phyloP scores from a whole-genome alignment of 345 rosid species.

The Salix brachista region DNA sequence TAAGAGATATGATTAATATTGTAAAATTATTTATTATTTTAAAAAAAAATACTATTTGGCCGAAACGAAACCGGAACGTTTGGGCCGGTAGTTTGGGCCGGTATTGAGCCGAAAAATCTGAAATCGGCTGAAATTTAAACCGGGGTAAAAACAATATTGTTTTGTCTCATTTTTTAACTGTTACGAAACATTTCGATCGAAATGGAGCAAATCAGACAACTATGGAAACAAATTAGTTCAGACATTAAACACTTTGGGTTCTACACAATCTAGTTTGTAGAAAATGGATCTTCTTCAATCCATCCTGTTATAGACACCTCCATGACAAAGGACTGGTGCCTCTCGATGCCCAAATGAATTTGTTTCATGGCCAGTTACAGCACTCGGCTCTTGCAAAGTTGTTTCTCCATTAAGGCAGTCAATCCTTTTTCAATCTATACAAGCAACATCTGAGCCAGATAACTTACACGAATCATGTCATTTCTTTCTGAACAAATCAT shows the following conservation, averaged over 20 bases:
- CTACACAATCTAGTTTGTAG: neutral
- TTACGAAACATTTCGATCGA: accelerated
- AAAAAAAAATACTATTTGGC: too few species aligned
- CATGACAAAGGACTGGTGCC: neutral
- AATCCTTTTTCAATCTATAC: neutral
- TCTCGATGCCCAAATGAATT: neutral
- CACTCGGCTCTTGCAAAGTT: neutral
- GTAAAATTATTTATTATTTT: too few species aligned
- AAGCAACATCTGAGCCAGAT: neutral
- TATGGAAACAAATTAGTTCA: too few species aligned
- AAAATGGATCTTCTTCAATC: neutral
- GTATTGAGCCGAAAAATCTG: too few species aligned
- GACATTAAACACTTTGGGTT: neutral
- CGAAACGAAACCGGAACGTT: too few species aligned
- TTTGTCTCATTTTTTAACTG: too few species aligned
- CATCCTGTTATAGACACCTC: neutral
- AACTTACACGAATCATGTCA: constrained; percentile 3
- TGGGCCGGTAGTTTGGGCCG: accelerated
- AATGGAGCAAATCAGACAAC: too few species aligned
- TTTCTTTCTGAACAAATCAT: constrained; percentile 29
- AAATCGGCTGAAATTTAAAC: accelerated
- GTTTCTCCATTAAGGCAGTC: neutral
- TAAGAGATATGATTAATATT: too few species aligned
- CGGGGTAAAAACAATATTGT: accelerated
- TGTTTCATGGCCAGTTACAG: neutral